Conservation (phyloP, 2,329 filamentous ascomycete species). For the Neonectria ditissima region DNA sequence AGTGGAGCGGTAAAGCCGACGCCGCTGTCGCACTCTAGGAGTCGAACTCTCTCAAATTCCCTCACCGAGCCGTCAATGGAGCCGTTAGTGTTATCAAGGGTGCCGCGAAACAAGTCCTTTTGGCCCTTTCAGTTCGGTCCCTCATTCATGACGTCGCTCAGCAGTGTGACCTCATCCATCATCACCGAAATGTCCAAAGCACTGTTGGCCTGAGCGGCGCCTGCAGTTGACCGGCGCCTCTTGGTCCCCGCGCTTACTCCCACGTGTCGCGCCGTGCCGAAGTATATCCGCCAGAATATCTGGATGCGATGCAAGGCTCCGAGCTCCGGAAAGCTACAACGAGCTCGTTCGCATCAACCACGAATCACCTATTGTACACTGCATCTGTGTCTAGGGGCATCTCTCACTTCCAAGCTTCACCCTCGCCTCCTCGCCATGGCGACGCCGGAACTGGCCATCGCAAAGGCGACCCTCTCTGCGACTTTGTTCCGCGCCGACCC, state of each 20-base stretch:
- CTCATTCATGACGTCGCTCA: conserved; percentile 2
- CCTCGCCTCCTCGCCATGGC: conserved; percentile 61
- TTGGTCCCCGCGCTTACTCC: conserved; percentile 3
- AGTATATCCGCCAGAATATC: conserved; percentile 19
- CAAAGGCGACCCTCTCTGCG: conserved; percentile 82
- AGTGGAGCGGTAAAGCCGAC: conserved; percentile 40
- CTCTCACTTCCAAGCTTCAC: background rate
- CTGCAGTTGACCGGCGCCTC: conserved; percentile 10
- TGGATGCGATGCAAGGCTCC: conserved; percentile 8
- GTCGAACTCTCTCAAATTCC: background rate
- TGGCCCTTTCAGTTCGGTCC: background rate
- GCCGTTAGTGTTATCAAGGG: background rate
- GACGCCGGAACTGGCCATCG: conserved; percentile 78
- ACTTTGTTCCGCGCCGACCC: conserved; percentile 81
- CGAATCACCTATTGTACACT: too few relatives aligned
- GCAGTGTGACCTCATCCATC: background rate
- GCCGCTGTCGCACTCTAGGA: conserved; percentile 23
- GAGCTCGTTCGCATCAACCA: conserved; percentile 14
- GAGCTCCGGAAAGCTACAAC: conserved; percentile 11
- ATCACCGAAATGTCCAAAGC: background rate
- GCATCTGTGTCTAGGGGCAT: too few relatives aligned
- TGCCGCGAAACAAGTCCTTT: too few relatives aligned
- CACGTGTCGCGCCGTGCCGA: conserved; percentile 14
- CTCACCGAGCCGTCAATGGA: background rate
- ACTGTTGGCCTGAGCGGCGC: background rate